phyloP scores from a whole-genome alignment of 805 yeast genomes.

The Saccharomyces eubayanus region DNA sequence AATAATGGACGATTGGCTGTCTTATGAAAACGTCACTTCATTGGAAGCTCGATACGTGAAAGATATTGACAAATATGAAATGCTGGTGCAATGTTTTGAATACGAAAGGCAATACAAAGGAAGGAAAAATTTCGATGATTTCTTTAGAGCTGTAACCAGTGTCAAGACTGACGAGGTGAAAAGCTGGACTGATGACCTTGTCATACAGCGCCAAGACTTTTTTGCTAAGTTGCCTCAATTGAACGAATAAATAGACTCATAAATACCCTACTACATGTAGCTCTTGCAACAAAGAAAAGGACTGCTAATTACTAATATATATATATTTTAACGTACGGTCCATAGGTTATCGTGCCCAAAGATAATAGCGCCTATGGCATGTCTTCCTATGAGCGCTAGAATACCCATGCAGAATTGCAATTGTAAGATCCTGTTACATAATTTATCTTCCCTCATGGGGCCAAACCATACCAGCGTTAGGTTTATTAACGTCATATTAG shows the following conservation, averaged over 20 bases:
- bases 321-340: slow-evolving; percentile 9
- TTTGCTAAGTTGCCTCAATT: slow-evolving; percentile 1
- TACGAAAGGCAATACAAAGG: slow-evolving; percentile 64
- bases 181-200: slow-evolving; percentile 54
- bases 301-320: not conserved
- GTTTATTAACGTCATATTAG: slow-evolving; percentile 85
- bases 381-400: slow-evolving; percentile 61
- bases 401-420: slow-evolving; percentile 64
- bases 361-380: slow-evolving; percentile 72
- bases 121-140: slow-evolving; percentile 55
- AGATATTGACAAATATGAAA: slow-evolving; percentile 87
- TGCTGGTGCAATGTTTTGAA: slow-evolving; percentile 73
- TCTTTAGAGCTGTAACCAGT: slow-evolving; percentile 50
- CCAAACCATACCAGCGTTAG: slow-evolving; percentile 79
- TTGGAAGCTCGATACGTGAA: slow-evolving; percentile 84
- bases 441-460: slow-evolving; percentile 74
- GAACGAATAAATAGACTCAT: slow-evolving; percentile 1
- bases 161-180: slow-evolving; percentile 68
- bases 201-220: slow-evolving; percentile 35
- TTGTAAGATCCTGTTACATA: slow-evolving; percentile 52
- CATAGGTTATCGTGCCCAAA: slow-evolving; percentile 83
- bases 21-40: slow-evolving; percentile 77
- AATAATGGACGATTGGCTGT: slow-evolving; percentile 68
- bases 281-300: not conserved
- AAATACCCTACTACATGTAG: not conserved